Evolutionary conservation across 257 asterid species (phyloP).

Genomic region (Solanum lignicaule): DNA sequence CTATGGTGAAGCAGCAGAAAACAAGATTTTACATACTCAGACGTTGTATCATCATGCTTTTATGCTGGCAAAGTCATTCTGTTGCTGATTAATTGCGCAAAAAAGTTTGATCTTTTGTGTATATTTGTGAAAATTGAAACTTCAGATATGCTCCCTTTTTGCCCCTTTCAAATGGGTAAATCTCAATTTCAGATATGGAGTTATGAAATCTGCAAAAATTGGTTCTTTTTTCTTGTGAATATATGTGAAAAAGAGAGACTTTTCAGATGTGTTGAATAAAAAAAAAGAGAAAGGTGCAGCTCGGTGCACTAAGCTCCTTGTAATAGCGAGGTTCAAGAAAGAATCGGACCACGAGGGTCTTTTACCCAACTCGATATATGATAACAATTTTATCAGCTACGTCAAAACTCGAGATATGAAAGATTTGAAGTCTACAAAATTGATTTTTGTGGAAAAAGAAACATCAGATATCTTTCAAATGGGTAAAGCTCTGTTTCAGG

Average conservation of each 20-base stretch:
- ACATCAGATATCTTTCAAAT: not conserved
- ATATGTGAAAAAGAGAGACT: not conserved
- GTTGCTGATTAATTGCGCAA: not conserved
- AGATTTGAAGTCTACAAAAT: too few species aligned
- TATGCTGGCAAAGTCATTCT: slow-evolving; percentile 29
- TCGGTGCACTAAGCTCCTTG: not conserved
- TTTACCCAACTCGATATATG: too few species aligned
- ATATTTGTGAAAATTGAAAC: not conserved
- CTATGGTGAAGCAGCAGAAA: slow-evolving; percentile 21
- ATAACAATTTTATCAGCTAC: not conserved
- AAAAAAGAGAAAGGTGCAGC: not conserved
- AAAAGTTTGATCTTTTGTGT: not conserved
- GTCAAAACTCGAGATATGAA: too few species aligned
- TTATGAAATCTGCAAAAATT: not conserved
- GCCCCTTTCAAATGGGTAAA: not conserved
- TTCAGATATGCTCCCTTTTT: too few species aligned
- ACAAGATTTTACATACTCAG: slow-evolving; percentile 34
- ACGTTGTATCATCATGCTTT: slow-evolving; percentile 31
- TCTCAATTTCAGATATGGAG: not conserved
- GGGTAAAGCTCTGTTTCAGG: not conserved
- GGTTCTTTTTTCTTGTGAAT: not conserved
- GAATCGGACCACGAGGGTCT: not conserved
- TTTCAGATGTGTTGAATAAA: not conserved
- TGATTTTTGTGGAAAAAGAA: too few species aligned
- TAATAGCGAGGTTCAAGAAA: not conserved